Base-by-base conservation (phyloP, 176 grass and related monocot genomes). In the Triticum aestivum region DNA sequence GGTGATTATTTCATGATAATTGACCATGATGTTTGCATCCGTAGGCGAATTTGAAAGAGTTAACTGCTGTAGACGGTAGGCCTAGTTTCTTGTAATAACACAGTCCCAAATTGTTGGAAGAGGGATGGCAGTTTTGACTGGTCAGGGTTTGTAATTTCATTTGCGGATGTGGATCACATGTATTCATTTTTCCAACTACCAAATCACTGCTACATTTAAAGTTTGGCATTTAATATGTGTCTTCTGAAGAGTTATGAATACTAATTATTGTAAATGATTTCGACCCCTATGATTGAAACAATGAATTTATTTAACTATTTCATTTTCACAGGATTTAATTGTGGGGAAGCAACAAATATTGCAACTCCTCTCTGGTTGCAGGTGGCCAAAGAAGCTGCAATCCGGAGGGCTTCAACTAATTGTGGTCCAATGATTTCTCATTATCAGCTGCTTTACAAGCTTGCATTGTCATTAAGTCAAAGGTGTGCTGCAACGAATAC, bases 331-430 rank as follows among this genome's bases (percentile, higher is more conserved):
- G 97, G 97, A 87, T 99, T 96, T 87, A 99, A 99, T 76, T 99
- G 94, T 78, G 97, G 94, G 64, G 97, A 99, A 88, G 97, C 97
- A 85, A 88, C 97, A 88, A 99, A 99, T 90, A 93, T 99, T 89
- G 97, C 94, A 64, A 99, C 97, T 35, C 97, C 97, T 88, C 73
- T 68, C 82, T 99, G 97, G 97, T 92, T 99, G 84, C 83, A 89
- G 68, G 92, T 99, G 71, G 97, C 97, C 79, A 99, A 99, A 93
- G 94, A 99, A 83, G 97, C 97, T 90, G 97, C 97, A 86, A 92
- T 99, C 85, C 86, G 97, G 89, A 96, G 97, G 90, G 97, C 97
- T 96, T 99, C 97, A 54, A 96, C 94, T 84, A 99, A 99, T 89
- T 94, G 87, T 84, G 92, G 92, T 77, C 97, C 97, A 34, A 91